Evolutionary conservation across 805 yeast genomes (phyloP).

Genomic region (Kuraishia piskuri): DNA sequence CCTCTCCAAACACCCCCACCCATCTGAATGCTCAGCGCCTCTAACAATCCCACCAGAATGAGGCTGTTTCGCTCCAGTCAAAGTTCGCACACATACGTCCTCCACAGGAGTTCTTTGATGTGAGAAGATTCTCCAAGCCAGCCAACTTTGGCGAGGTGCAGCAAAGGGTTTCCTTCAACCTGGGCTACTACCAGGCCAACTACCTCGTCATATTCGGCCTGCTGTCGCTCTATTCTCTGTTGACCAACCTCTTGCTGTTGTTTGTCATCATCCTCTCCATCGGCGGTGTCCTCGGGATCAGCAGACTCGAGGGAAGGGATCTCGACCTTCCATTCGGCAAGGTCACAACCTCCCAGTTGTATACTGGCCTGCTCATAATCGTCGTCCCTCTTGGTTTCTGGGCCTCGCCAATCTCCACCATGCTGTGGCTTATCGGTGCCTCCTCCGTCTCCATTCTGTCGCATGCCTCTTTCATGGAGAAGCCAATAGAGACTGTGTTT

Average conservation of each 20-base stretch:
- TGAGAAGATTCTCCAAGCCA: slow-evolving; percentile 86
- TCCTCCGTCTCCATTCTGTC: slow-evolving; percentile 77
- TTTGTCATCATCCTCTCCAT: slow-evolving; percentile 72
- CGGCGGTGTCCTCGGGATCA: slow-evolving; percentile 73
- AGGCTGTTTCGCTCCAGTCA: slow-evolving; percentile 45
- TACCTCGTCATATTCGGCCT: slow-evolving; percentile 66
- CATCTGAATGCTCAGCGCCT: not conserved
- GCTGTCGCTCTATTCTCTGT: slow-evolving; percentile 74
- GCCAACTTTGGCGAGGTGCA: slow-evolving; percentile 83
- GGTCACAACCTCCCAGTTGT: slow-evolving; percentile 74
- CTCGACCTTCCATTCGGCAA: slow-evolving; percentile 69
- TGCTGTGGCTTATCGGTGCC: slow-evolving; percentile 96
- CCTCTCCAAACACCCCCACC: too few relatives aligned
- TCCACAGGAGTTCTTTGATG: slow-evolving; percentile 89
- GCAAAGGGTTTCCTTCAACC: slow-evolving; percentile 77
- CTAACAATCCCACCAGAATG: slow-evolving; percentile 22
- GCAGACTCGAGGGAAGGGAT: slow-evolving; percentile 74
- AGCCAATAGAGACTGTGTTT: slow-evolving; percentile 95
- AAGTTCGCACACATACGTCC: slow-evolving; percentile 71
- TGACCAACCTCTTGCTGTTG: slow-evolving; percentile 77
- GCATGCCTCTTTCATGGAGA: slow-evolving; percentile 92
- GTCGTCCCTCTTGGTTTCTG: slow-evolving; percentile 36
- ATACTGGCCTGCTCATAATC: slow-evolving; percentile 76
- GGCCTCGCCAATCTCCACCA: slow-evolving; percentile 54
- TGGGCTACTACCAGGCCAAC: slow-evolving; percentile 82